Evolutionary conservation across 768 basidiomycete species (phyloP), one percentile per base, ranked within the genome.

Genomic region (Inosperma sp.): DNA sequence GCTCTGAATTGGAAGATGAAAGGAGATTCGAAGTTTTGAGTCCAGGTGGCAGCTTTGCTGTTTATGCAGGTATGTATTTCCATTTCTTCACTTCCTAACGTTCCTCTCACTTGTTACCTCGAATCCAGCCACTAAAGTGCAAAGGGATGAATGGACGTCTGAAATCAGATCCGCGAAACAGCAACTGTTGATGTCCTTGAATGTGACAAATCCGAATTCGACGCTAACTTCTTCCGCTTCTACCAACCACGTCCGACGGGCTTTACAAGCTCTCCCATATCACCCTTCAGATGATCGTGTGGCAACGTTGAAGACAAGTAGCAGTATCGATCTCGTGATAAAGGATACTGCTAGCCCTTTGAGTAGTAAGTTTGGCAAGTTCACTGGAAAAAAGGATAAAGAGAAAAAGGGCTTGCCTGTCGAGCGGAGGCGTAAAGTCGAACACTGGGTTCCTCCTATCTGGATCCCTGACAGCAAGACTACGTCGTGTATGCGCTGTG

Each of bases 381-480:
- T 39, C 19, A 36, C 27, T 4, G 57, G 56, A 19, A 62, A 56
- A 21, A 45, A 55, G 14, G 56, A 55, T 7, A 63, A 61, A 25
- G 56, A 46, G 19, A 58, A 56, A 34, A 54, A 56, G 21, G 55
- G 45, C 23, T n/a, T 44, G 17, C 23, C 56, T 13, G 49, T 42
- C 46, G 72, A 75, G 56, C 69, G 73, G 57, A 64, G 81, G 34
- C 72, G 74, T 8, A 77, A 71, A 61, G 84, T 87, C 48, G 87
- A 88, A 37, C 82, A 88, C 65, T 95, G 92, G 72, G 81, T 92
- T 1, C 93, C 93, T 4, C 87, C 93, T 0, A 80, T 95, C 21
- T 96, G 93, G 93, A 84, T 94, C 25, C 91, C 93, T 0, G 91
- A 96, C 61, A 79, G 81, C 52, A 88, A 79, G 65, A 84, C 88